phyloP scores from a whole-genome alignment of 1,284 basidiomycete species.

The Tranzscheliella williamsii region DNA sequence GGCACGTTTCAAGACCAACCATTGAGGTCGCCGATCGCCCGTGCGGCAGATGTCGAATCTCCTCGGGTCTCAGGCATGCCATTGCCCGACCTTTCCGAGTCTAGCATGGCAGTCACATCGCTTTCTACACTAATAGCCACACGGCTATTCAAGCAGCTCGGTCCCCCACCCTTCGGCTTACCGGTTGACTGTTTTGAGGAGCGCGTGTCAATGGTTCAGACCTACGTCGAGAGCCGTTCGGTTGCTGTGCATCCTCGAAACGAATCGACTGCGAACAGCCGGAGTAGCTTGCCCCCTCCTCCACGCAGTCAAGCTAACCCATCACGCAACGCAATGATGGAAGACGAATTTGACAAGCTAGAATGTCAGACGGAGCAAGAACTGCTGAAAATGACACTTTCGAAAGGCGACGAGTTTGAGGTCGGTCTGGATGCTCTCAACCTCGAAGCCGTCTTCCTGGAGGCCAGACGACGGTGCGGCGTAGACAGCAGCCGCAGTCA shows the following conservation, averaged over 20 bases:
- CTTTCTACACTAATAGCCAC: slow-evolving; percentile 1
- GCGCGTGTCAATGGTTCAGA: slow-evolving; percentile 5
- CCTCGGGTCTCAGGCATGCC: neutral
- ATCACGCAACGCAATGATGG: slow-evolving; percentile 1
- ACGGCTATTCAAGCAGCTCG: slow-evolving; percentile 20
- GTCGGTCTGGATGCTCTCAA: neutral
- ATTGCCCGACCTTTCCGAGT: neutral
- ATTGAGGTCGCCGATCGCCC: no score
- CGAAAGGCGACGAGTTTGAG: neutral
- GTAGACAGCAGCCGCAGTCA: slow-evolving; percentile 7
- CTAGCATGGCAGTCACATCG: neutral
- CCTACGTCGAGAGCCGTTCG: slow-evolving; percentile 7
- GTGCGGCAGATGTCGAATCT: neutral
- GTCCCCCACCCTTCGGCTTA: slow-evolving; percentile 20
- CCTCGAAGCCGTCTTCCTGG: slow-evolving; percentile 12
- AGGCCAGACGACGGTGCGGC: slow-evolving; percentile 11
- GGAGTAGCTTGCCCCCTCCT: slow-evolving; percentile 4
- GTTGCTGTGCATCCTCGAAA: no score
- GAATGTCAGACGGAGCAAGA: slow-evolving; percentile 20
- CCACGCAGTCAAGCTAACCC: neutral
- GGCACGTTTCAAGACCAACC: no score
- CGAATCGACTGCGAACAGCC: neutral
- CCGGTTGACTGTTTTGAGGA: slow-evolving; percentile 1
- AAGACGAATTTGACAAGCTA: slow-evolving; percentile 33
- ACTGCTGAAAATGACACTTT: slow-evolving; percentile 1